Conservation (phyloP, 1,284 basidiomycete genomes). For the Apiotrichum porosum region DNA sequence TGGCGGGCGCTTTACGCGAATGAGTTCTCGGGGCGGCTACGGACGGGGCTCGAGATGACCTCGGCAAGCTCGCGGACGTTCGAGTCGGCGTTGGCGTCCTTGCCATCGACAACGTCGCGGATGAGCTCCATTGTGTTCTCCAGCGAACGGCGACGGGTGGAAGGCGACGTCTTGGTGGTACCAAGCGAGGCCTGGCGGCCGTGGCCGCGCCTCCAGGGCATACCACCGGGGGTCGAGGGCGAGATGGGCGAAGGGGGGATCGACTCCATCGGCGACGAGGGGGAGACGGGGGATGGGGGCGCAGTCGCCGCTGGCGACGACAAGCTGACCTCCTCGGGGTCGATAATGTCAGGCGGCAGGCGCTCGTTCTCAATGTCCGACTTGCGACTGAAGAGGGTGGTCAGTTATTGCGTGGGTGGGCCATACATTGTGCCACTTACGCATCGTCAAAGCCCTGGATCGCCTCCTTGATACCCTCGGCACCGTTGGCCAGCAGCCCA, state of each 20-base stretch:
- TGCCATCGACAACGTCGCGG: slow-evolving; percentile 76
- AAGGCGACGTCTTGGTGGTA: slow-evolving; percentile 93
- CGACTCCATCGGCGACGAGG: slow-evolving; percentile 27
- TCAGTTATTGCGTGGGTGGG: too few species aligned
- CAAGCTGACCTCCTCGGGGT: slow-evolving; percentile 55
- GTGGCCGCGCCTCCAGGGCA: slow-evolving; percentile 58
- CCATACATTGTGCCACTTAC: slow-evolving; percentile 57
- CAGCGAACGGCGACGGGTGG: slow-evolving; percentile 82
- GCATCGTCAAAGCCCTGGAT: slow-evolving; percentile 94
- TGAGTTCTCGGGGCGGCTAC: slow-evolving; percentile 16
- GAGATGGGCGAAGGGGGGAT: slow-evolving; percentile 49
- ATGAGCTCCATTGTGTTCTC: slow-evolving; percentile 97
- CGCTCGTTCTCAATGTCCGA: slow-evolving; percentile 99
- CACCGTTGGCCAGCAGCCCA: slow-evolving; percentile 79
- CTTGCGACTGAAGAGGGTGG: slow-evolving; percentile 75
- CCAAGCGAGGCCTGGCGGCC: slow-evolving; percentile 83
- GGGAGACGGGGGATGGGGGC: slow-evolving; percentile 28
- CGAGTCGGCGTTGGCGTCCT: slow-evolving; percentile 48
- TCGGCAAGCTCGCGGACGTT: slow-evolving; percentile 47
- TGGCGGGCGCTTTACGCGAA: slow-evolving; percentile 6
- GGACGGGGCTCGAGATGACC: slow-evolving; percentile 43
- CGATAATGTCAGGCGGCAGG: slow-evolving; percentile 88
- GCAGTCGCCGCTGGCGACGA: slow-evolving; percentile 46
- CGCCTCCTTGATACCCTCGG: slow-evolving; percentile 92
- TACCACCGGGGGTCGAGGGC: slow-evolving; percentile 28